Evolutionary conservation across 371 early-diverging fungal species (phyloP).

Genomic region (Catenaria anguillulae): DNA sequence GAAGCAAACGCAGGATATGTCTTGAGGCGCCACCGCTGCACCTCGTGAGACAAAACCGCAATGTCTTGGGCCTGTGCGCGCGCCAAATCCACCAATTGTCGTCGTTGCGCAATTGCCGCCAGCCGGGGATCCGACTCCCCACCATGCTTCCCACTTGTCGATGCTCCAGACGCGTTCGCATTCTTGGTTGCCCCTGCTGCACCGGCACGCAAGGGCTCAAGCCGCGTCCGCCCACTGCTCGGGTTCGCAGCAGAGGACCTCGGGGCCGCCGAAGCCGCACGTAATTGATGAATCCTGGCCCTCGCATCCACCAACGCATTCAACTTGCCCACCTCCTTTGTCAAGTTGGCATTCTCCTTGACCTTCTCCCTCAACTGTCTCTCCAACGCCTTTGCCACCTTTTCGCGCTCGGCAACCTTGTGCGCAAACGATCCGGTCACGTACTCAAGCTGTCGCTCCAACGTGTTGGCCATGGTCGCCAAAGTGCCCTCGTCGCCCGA

Average conservation of each 20-base stretch:
- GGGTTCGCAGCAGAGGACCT: neutral
- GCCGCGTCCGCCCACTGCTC: neutral
- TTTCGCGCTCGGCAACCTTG: conserved; percentile 6
- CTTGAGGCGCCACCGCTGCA: conserved; percentile 29
- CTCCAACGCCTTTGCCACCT: neutral
- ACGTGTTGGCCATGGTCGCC: neutral
- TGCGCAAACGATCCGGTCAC: conserved; percentile 7
- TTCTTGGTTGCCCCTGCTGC: too few relatives aligned
- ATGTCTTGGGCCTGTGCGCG: conserved; percentile 37
- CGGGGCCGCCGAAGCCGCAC: neutral
- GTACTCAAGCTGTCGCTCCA: conserved; percentile 11
- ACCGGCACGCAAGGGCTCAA: too few relatives aligned
- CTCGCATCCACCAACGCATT: neutral
- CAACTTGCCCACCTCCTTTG: neutral
- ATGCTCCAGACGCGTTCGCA: too few relatives aligned
- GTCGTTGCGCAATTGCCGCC: conserved; percentile 9
- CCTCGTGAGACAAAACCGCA: conserved; percentile 31
- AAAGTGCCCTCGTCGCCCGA: conserved; percentile 12
- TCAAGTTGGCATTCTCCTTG: neutral
- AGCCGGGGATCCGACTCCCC: neutral
- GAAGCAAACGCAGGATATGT: conserved; percentile 43
- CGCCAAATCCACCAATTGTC: conserved; percentile 33
- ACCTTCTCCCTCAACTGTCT: neutral
- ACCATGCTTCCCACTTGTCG: neutral
- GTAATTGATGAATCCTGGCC: neutral